Evolutionary conservation across 257 asterid genomes (phyloP).

Genomic region (Linaria vulgaris): DNA sequence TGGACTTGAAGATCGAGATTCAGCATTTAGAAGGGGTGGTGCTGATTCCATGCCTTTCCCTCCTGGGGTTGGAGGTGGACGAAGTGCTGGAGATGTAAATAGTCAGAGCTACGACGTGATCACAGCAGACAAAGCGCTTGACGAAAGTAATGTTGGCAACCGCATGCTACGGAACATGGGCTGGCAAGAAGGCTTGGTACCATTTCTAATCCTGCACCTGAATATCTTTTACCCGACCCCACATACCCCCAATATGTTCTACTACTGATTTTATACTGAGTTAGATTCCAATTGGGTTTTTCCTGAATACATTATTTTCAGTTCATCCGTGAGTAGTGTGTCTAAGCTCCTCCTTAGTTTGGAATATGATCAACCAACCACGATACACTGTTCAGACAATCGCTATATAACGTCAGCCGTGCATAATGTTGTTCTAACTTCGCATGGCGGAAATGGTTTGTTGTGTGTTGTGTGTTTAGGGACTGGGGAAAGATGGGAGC

Average conservation of each 20-base stretch:
- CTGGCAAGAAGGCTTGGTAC: conserved; percentile 99
- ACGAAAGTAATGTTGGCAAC: conserved; percentile 92
- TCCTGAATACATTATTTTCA: background rate
- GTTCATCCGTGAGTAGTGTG: background rate
- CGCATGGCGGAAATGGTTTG: conserved; percentile 37
- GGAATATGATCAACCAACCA: too few species aligned
- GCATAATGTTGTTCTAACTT: conserved; percentile 38
- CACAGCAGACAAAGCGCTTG: conserved; percentile 84
- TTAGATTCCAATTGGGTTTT: background rate
- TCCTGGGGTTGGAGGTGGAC: conserved; percentile 99
- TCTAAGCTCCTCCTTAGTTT: background rate
- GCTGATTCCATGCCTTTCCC: conserved; percentile 96
- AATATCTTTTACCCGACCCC: conserved; percentile 7
- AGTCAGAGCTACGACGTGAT: conserved; percentile 81
- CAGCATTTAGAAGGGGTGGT: conserved; percentile 67
- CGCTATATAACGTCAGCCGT: conserved; percentile 24
- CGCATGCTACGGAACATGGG: conserved; percentile 99
- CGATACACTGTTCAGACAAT: conserved; percentile 16
- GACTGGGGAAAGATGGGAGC: conserved; percentile 92
- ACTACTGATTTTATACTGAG: conserved; percentile 8
- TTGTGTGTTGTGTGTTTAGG: conserved; percentile 51
- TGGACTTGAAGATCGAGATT: conserved; percentile 75
- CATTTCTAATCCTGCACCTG: conserved; percentile 53
- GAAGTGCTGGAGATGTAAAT: conserved; percentile 63
- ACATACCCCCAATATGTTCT: background rate